Conservation (phyloP, 176 grass and related monocot species). For the Dactylis glomerata region DNA sequence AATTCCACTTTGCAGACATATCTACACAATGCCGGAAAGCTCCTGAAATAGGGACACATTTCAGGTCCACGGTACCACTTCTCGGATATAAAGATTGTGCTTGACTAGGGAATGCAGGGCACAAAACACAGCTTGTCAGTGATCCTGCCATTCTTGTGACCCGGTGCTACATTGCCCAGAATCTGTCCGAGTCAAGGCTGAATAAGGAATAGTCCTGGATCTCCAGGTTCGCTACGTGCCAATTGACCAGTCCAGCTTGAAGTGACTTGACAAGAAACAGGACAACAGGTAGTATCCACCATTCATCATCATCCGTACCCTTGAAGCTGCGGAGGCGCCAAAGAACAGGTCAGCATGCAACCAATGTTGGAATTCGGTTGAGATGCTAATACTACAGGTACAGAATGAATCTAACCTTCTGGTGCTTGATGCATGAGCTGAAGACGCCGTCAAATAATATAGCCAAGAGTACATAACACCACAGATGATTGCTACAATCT, state of each 20-base stretch:
- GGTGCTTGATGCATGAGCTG: conserved; percentile 33
- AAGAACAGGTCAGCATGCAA: conserved; percentile 15
- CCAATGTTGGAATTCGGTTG: not conserved
- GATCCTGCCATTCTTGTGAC: not conserved
- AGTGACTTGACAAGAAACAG: conserved; percentile 69
- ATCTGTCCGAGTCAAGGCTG: conserved; percentile 80
- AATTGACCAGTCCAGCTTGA: conserved; percentile 72
- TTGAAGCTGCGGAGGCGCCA: conserved; percentile 32
- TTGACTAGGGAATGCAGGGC: not conserved
- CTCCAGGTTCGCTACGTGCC: conserved; percentile 85
- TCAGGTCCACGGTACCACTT: not conserved
- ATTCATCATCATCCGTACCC: conserved; percentile 63
- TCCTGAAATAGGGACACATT: conserved; percentile 30
- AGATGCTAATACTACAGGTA: not conserved
- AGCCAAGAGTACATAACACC: conserved; percentile 56
- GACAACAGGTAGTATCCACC: conserved; percentile 77
- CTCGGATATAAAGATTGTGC: not conserved
- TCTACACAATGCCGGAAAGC: conserved; percentile 17
- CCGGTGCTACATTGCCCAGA: conserved; percentile 67
- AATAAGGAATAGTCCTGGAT: conserved; percentile 78
- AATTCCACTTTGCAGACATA: not conserved
- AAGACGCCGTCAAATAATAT: conserved; percentile 39
- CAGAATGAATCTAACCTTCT: conserved; percentile 42
- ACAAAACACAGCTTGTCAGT: conserved; percentile 14
- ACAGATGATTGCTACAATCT: conserved; percentile 83